Percentiles rank a stretch among this genome's conserved stretches.
Evolutionary conservation across 495 filamentous ascomycete genomes (phyloP).

Genomic region (Letharia columbiana): DNA sequence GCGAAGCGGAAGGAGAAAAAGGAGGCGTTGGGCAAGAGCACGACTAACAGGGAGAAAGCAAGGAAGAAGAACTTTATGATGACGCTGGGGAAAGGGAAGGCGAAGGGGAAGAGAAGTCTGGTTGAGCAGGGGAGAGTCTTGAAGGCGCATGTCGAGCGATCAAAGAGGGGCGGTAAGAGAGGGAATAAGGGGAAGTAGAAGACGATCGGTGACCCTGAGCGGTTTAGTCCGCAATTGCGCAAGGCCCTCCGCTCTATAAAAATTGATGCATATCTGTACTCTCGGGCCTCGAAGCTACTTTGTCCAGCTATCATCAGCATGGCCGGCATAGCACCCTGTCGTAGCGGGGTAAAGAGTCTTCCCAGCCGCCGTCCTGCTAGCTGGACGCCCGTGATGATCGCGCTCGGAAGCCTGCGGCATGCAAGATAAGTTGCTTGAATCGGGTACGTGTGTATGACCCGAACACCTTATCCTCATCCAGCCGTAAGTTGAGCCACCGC

Average conservation of each 20-base stretch:
- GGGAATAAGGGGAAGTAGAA: conserved; percentile 48
- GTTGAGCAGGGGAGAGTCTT: conserved; percentile 69
- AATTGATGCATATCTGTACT: background rate
- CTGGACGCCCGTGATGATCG: background rate
- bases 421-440: background rate
- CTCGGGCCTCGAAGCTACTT: background rate
- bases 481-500: background rate
- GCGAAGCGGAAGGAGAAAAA: conserved; percentile 77
- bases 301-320: background rate
- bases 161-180: conserved; percentile 75
- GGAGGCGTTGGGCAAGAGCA: conserved; percentile 79
- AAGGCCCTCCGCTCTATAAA: background rate
- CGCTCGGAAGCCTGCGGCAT: background rate
- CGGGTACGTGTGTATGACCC: background rate
- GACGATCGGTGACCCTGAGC: background rate
- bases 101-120: conserved; percentile 87
- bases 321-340: background rate
- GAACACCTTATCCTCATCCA: background rate
- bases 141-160: conserved; percentile 71
- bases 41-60: conserved; percentile 96
- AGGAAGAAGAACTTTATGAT: conserved; percentile 96
- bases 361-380: background rate
- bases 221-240: background rate
- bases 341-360: background rate
- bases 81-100: conserved; percentile 89